These are phyloP conservation scores for Leucogyrophana mollusca DNA, from an alignment of 768 basidiomycete genomes.

Conservation along the genomic window DNA sequence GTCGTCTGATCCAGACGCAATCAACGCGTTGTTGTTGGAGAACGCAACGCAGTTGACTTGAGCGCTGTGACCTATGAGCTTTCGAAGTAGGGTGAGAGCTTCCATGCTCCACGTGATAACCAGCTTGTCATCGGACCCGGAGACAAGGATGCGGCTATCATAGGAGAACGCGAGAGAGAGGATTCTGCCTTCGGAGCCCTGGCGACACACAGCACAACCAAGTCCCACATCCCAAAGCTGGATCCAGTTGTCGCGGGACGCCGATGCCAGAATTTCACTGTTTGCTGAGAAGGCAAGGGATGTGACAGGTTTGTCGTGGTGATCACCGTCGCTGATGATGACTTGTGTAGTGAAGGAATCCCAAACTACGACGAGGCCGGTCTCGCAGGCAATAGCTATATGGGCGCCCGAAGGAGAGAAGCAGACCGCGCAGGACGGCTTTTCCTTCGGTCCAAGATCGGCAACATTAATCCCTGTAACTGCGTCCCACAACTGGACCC, in stretches of 20 bases:
- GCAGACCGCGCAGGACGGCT: slow-evolving; percentile 10
- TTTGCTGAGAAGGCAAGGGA: slow-evolving; percentile 20
- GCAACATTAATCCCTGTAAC: slow-evolving; percentile 19
- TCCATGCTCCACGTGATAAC: slow-evolving; percentile 22
- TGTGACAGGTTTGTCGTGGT: slow-evolving; percentile 10
- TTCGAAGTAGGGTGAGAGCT: slow-evolving; percentile 11
- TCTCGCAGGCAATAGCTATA: slow-evolving; percentile 16
- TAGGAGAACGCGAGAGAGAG: slow-evolving; percentile 18
- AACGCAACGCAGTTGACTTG: slow-evolving; percentile 17
- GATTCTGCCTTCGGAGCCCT: slow-evolving; percentile 19
- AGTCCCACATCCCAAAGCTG: slow-evolving; percentile 22
- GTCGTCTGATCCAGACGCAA: slow-evolving; percentile 24
- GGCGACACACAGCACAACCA: slow-evolving; percentile 8
- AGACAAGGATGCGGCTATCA: slow-evolving; percentile 16
- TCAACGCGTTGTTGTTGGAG: slow-evolving; percentile 13
- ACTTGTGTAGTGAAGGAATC: slow-evolving; percentile 17
- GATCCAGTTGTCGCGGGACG: slow-evolving; percentile 13
- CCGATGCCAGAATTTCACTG: slow-evolving; percentile 15
- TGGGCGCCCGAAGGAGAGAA: slow-evolving; percentile 20
- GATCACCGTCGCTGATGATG: slow-evolving; percentile 13
- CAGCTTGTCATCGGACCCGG: slow-evolving; percentile 21
- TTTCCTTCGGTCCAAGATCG: slow-evolving; percentile 11
- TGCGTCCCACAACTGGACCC: slow-evolving; percentile 21
- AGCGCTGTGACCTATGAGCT: slow-evolving; percentile 19
- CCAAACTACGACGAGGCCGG: slow-evolving; percentile 15